These are phyloP conservation scores for Epichloe brachyelytri DNA, from an alignment of 2,329 filamentous ascomycete genomes.

Conservation along the genomic window DNA sequence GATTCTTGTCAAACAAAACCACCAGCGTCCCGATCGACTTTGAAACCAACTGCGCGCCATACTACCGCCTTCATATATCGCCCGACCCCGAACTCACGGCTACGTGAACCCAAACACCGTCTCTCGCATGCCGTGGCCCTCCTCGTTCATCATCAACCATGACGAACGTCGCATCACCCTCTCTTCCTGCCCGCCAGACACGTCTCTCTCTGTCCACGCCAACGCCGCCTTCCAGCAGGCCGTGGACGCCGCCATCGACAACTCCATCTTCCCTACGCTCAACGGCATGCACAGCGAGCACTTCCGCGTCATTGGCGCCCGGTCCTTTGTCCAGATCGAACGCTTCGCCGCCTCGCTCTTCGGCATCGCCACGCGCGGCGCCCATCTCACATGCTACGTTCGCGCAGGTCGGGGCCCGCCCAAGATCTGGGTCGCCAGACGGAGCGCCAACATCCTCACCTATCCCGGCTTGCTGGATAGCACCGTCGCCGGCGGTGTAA, in stretches of 20 bases:
- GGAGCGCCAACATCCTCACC: conserved; percentile 54
- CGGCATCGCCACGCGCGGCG: conserved; percentile 52
- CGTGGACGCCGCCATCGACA: conserved; percentile 24
- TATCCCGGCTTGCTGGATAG: conserved; percentile 68
- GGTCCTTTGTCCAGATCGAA: conserved; percentile 36
- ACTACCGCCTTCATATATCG: conserved; percentile 33
- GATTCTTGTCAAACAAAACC: neutral
- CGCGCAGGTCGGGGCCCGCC: conserved; percentile 23
- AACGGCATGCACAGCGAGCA: conserved; percentile 29
- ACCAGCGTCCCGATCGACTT: conserved; percentile 34
- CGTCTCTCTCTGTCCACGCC: conserved; percentile 17
- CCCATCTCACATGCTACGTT: conserved; percentile 52
- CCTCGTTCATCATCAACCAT: conserved; percentile 24
- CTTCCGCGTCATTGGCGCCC: conserved; percentile 27
- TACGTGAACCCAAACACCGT: conserved; percentile 35
- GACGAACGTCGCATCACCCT: conserved; percentile 20
- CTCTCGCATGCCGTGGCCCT: conserved; percentile 33
- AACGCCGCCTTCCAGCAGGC: conserved; percentile 26
- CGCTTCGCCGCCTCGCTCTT: conserved; percentile 51
- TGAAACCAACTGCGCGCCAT: conserved; percentile 21
- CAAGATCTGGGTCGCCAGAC: conserved; percentile 59
- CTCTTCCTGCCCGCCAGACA: conserved; percentile 10
- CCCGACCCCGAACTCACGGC: conserved; percentile 34
- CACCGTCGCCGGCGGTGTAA: conserved; percentile 66
- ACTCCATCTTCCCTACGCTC: conserved; percentile 24